A percentile compares a stretch with the other conserved stretches of the same genome.
Conservation (phyloP, 352 stramenopile species). For the Elongisporangium undulatum region DNA sequence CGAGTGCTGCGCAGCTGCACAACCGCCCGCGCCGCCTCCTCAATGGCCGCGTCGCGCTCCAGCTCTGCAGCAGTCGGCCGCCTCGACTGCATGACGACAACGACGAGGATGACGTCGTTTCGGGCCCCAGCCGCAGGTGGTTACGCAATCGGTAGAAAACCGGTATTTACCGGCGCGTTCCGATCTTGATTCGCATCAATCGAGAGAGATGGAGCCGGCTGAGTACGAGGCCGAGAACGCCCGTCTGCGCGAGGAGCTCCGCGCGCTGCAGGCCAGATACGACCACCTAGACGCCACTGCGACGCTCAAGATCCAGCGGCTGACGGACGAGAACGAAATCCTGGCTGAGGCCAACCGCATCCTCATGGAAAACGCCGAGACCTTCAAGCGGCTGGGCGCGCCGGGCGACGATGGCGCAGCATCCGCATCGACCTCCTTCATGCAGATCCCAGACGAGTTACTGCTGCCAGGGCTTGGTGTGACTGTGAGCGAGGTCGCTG, state of each 20-base stretch:
- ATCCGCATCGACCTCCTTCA: constrained; percentile 5
- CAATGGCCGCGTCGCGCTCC: constrained; percentile 26
- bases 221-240: constrained; percentile 39
- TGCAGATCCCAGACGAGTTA: constrained; percentile 66
- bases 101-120: constrained; percentile 4
- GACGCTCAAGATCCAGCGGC: constrained; percentile 34
- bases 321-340: constrained; percentile 73
- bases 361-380: constrained; percentile 46
- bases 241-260: constrained; percentile 37
- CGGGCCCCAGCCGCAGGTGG: not conserved
- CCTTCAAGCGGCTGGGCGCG: constrained; percentile 18
- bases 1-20: constrained; percentile 3
- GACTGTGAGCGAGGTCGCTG: constrained; percentile 14
- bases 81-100: not conserved
- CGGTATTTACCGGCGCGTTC: constrained; percentile 8
- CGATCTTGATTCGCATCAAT: constrained; percentile 9
- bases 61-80: constrained; percentile 3
- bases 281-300: constrained; percentile 27
- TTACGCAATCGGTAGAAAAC: not conserved
- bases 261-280: constrained; percentile 43
- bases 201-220: constrained; percentile 4
- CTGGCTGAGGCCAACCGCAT: constrained; percentile 70
- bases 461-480: constrained; percentile 46
- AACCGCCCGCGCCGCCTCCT: constrained; percentile 22
- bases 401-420: not conserved